Evolutionary conservation across 768 basidiomycete genomes (phyloP).

Genomic region (Collybia mongolica): DNA sequence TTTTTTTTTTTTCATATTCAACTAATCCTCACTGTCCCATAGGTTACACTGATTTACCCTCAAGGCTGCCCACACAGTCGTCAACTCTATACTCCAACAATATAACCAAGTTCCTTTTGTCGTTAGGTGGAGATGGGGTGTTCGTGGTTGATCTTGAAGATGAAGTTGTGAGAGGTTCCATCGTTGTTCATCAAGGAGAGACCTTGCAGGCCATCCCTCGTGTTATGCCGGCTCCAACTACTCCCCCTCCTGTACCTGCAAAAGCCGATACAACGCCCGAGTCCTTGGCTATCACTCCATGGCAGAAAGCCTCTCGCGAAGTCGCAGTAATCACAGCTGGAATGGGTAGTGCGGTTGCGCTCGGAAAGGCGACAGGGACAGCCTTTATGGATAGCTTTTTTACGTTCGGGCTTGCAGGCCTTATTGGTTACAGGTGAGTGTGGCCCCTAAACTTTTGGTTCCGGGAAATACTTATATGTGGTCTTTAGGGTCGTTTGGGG

Average conservation of each 20-base stretch:
- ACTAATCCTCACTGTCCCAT: neutral
- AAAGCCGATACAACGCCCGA: constrained; percentile 45
- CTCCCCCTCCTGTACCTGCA: constrained; percentile 47
- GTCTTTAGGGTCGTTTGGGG: constrained; percentile 77
- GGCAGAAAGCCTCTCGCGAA: constrained; percentile 78
- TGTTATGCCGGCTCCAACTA: constrained; percentile 58
- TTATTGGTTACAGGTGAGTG: constrained; percentile 67
- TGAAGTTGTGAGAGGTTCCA: constrained; percentile 81
- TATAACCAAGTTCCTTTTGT: constrained; percentile 85
- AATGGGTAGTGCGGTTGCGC: constrained; percentile 68
- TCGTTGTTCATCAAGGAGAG: constrained; percentile 69
- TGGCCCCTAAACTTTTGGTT: neutral
- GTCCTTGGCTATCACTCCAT: constrained; percentile 73
- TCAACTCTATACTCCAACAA: constrained; percentile 92
- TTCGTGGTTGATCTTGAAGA: constrained; percentile 74
- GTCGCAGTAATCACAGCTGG: constrained; percentile 73
- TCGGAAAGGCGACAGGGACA: constrained; percentile 79
- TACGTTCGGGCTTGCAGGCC: constrained; percentile 81
- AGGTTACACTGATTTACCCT: constrained; percentile 86
- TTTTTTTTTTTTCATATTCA: constrained; percentile 1
- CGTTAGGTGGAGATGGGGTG: constrained; percentile 62
- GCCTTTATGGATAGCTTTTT: constrained; percentile 90
- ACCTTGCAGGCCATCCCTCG: constrained; percentile 69
- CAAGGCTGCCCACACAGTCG: constrained; percentile 86
- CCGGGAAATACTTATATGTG: neutral